Base-by-base conservation (phyloP, 192 early-diverging fungal species). In the Linnemannia exigua region DNA sequence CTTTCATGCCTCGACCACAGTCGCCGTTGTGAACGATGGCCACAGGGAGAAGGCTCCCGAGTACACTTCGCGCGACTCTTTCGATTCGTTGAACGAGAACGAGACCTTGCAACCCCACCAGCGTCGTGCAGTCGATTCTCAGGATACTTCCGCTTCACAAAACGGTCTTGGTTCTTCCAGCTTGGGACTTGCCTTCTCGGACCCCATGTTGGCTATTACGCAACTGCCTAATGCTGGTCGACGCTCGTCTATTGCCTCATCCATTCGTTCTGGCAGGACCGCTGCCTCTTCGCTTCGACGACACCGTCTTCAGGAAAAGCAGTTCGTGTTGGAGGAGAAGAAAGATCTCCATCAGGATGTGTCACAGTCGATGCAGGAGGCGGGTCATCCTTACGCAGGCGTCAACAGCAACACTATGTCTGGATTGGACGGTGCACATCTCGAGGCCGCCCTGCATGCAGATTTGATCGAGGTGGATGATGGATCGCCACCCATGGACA, bases 181-280 rank as follows among this genome's bases (percentile, higher is more conserved):
- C 17, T 74, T 86, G 9, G 38, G 75, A 1, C 74, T 86, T 33
- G 84, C 84, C 33, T 80, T 86, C 66, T 86, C 84, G 50, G 78
- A 86, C 66, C 84, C 84, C 46, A 86, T 79, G 84, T 33, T 86
- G 66, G 84, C 84, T 5, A 86, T 86, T 70, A 73, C 84, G 2
- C 84, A 86, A 38, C 50, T 86, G 44, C 76, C 81, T 3, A 85
- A 85, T 66, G 84, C 76, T 11, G 78, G 61, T 11, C 41, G 84
- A 19, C 44, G 78, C 35, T 71, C 78, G 16, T 86, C 84, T 11
- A 74, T 86, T 36, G 84, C 84, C 28, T 79, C 84, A 1, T 86
- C 84, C 33, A 28, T 86, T 15, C 84, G 77, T 46, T 80, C 84
- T 5, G 77, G 67, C 66, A 31, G 76, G 35, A 79, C 83, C 4